A percentile compares a stretch with the other conserved stretches of the same genome.
Conservation (phyloP, 768 basidiomycete genomes). For the Phylloporus rhodoxanthus region DNA sequence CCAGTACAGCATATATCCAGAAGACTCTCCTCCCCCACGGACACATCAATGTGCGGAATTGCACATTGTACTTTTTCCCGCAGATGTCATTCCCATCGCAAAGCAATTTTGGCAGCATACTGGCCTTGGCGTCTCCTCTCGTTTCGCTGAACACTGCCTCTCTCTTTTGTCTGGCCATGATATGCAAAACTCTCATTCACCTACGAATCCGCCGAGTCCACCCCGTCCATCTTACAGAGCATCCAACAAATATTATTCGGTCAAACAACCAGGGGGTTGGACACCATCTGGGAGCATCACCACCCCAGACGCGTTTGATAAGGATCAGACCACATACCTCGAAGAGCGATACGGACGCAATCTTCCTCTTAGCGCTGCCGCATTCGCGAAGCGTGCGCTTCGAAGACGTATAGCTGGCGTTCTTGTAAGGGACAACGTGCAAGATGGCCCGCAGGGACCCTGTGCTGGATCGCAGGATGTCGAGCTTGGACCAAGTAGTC, state of each 20-base stretch:
- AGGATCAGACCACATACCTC: slow-evolving; percentile 69
- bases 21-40: slow-evolving; percentile 33
- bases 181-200: slow-evolving; percentile 15
- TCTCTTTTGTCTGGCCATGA: slow-evolving; percentile 53
- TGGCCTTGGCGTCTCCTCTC: slow-evolving; percentile 84
- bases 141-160: slow-evolving; percentile 79
- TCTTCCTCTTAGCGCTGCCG: slow-evolving; percentile 63
- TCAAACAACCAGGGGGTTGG: slow-evolving; percentile 14
- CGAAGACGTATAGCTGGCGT: slow-evolving; percentile 89
- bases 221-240: slow-evolving; percentile 37
- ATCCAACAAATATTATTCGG: slow-evolving; percentile 55
- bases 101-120: slow-evolving; percentile 97
- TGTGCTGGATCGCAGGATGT: slow-evolving; percentile 43
- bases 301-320: slow-evolving; percentile 43
- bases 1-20: slow-evolving; percentile 66
- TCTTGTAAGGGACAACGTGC: slow-evolving; percentile 51
- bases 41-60: slow-evolving; percentile 48
- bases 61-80: slow-evolving; percentile 76
- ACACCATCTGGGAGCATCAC: slow-evolving; percentile 3
- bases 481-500: slow-evolving; percentile 54
- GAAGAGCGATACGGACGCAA: slow-evolving; percentile 96
- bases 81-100: slow-evolving; percentile 53
- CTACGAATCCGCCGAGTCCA: slow-evolving; percentile 12
- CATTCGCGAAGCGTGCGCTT: slow-evolving; percentile 80
- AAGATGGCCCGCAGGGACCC: slow-evolving; percentile 30